phyloP scores from a whole-genome alignment of 2,329 filamentous ascomycete species.

The Macrophomina phaseolina region DNA sequence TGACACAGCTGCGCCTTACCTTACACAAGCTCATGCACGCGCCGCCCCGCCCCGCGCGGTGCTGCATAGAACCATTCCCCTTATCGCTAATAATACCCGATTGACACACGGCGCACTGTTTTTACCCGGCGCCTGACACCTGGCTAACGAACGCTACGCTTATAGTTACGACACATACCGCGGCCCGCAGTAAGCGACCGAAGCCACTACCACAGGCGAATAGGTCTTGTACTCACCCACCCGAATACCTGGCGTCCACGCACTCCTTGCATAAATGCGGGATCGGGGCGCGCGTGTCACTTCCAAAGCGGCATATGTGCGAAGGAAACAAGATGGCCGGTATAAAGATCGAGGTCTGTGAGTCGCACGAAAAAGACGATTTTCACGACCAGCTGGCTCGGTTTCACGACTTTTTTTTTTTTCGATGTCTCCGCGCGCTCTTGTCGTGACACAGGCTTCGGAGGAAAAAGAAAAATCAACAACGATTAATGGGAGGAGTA shows the following conservation, averaged over 20 bases:
- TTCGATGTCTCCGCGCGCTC: too few relatives aligned
- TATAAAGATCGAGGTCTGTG: neutral
- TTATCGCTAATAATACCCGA: conserved; percentile 13
- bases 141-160: neutral
- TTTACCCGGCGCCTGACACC: neutral
- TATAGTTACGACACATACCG: conserved; percentile 28
- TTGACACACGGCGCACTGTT: neutral
- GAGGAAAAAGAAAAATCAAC: too few relatives aligned
- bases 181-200: conserved; percentile 28
- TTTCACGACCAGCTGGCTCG: too few relatives aligned
- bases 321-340: too few relatives aligned
- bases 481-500: too few relatives aligned
- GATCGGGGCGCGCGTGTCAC: neutral
- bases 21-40: conserved; percentile 21
- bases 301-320: neutral
- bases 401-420: too few relatives aligned
- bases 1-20: conserved; percentile 4
- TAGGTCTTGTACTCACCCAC: neutral
- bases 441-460: too few relatives aligned
- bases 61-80: conserved; percentile 3
- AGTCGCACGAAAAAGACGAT: neutral
- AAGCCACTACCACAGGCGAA: conserved; percentile 8
- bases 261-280: neutral
- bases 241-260: neutral
- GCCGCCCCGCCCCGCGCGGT: conserved; percentile 15